Evolutionary conservation across 2,329 filamentous ascomycete species (phyloP).

Genomic region (Cytospora mali): DNA sequence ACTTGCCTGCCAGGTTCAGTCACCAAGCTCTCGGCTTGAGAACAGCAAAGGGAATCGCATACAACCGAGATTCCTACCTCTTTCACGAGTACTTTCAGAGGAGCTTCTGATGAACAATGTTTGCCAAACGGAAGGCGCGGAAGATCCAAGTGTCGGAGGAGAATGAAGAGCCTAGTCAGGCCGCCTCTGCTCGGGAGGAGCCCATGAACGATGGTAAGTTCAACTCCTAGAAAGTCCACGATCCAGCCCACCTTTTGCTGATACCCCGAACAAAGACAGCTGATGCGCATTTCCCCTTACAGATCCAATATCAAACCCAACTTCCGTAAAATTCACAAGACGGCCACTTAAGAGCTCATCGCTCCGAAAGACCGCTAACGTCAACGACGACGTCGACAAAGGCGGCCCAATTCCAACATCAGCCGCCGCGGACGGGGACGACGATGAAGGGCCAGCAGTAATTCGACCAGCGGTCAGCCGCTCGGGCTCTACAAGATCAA

Average conservation of each 20-base stretch:
- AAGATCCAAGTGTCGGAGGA: constrained; percentile 74
- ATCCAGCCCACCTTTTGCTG: constrained; percentile 28
- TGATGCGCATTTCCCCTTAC: constrained; percentile 35
- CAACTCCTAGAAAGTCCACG: background rate
- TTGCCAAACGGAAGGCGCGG: constrained; percentile 69
- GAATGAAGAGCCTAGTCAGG: constrained; percentile 51
- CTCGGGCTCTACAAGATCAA: constrained; percentile 58
- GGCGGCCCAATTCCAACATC: constrained; percentile 27
- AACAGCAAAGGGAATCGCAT: background rate
- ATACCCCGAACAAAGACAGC: constrained; percentile 35
- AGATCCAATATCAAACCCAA: constrained; percentile 37
- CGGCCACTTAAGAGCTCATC: constrained; percentile 62
- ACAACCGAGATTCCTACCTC: background rate
- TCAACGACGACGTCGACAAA: constrained; percentile 42
- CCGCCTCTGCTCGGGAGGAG: constrained; percentile 31
- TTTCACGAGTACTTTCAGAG: background rate
- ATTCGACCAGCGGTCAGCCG: constrained; percentile 52
- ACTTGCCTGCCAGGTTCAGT: background rate
- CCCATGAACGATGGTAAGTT: constrained; percentile 44
- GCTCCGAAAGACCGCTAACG: constrained; percentile 58
- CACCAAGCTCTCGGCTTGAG: too few relatives aligned
- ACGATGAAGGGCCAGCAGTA: constrained; percentile 51
- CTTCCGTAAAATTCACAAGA: constrained; percentile 49
- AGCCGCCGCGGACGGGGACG: constrained; percentile 43
- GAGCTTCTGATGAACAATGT: constrained; percentile 49